Evolutionary conservation across 208 protist genomes (phyloP), one percentile per base, ranked within the genome.

Genomic region (Leptomonas pyrrhocoris): DNA sequence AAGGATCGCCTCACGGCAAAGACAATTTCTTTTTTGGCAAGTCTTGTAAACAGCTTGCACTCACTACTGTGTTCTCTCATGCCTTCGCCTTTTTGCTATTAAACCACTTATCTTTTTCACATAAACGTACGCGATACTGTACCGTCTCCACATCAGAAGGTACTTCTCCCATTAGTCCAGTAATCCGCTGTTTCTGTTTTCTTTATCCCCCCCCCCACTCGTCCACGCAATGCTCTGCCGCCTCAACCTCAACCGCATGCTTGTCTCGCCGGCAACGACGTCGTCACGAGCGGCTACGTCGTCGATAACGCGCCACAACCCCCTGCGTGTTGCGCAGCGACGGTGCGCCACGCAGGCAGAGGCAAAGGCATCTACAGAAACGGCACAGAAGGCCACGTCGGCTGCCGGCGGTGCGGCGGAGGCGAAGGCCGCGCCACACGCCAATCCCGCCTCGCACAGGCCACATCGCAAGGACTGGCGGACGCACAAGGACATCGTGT

Each of bases 401-500:
- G 65, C 73, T 0, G 56, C 67, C 15, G 57, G 73, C 55, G 69
- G 68, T 23, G 57, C 59, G 31, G 70, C 59, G 0, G 53, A 67
- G 60, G 72, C 60, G 43, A 77, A 83, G 40, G 53, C 66, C 9
- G 49, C 56, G 6, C 30, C 64, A n/a, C 59, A 65, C 63, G 69
- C 45, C 2, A 66, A 54, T 11, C 28, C 78, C 1, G 54, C 66
- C 28, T 65, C 68, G 23, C 74, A 69, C 43, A 67, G 74, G 0
- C 81, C 80, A 34, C 73, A 90, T 46, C 84, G 86, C 36, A 91
- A 92, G 61, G 86, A 93, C 68, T 92, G 90, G 86, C 84, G 90
- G 55, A 89, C 81, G 40, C 80, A 91, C 55, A 84, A 86, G 72
- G 86, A 92, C 12, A 74, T 93, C 50, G 85, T 95, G 13, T 95